Conservation (phyloP, 768 basidiomycete genomes). For the Rhizopogon roseolus region DNA sequence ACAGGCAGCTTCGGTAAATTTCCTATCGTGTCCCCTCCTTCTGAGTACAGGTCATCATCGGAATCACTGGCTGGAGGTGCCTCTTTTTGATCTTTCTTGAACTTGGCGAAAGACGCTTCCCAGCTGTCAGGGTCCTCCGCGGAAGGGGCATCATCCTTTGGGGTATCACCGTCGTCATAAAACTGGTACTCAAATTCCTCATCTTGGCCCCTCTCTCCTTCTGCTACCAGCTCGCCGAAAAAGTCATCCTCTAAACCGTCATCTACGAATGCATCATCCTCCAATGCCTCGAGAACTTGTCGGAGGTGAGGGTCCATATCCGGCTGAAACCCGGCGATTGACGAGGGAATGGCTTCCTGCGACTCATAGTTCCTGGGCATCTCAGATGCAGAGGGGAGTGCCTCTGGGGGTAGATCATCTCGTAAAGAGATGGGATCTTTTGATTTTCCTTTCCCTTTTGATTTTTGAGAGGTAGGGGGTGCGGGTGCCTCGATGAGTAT, state of each 20-base stretch:
- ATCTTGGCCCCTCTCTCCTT: slow-evolving; percentile 60
- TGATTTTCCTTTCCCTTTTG: slow-evolving; percentile 34
- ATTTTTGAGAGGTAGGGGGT: slow-evolving; percentile 37
- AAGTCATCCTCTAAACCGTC: slow-evolving; percentile 71
- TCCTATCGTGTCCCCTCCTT: slow-evolving; percentile 78
- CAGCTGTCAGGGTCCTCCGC: slow-evolving; percentile 42
- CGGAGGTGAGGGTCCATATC: slow-evolving; percentile 96
- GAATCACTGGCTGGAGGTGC: slow-evolving; percentile 31
- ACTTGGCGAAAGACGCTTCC: slow-evolving; percentile 78
- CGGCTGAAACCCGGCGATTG: slow-evolving; percentile 85
- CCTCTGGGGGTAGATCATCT: slow-evolving; percentile 65
- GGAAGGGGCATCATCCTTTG: slow-evolving; percentile 17
- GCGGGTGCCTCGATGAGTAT: slow-evolving; percentile 81
- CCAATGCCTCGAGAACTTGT: slow-evolving; percentile 89
- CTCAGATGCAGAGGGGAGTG: slow-evolving; percentile 67
- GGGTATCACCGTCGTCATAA: slow-evolving; percentile 36
- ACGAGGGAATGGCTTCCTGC: slow-evolving; percentile 74
- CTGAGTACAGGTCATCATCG: slow-evolving; percentile 52
- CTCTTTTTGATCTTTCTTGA: slow-evolving; percentile 52
- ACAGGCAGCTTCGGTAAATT: slow-evolving; percentile 74
- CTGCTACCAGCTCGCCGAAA: slow-evolving; percentile 65
- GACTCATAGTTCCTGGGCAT: slow-evolving; percentile 72
- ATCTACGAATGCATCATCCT: slow-evolving; percentile 93
- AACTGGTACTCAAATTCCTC: slow-evolving; percentile 69
- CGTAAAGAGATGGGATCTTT: slow-evolving; percentile 38